Base-by-base conservation (phyloP, 805 yeast species). In the Pichia heedii region DNA sequence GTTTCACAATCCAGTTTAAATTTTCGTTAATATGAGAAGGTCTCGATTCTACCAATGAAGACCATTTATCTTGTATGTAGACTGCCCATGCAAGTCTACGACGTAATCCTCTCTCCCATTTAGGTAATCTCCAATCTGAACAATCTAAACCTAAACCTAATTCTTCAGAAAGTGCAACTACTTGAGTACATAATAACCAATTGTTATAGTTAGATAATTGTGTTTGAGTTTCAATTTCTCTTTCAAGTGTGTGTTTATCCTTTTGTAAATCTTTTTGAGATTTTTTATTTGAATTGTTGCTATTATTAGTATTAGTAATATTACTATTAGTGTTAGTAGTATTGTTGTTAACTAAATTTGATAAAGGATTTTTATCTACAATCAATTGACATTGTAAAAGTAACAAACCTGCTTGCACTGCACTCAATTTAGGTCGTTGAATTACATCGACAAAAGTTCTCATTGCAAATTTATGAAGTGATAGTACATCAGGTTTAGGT, bases 81-180 rank as follows among this genome's bases (percentile, higher is more conserved):
- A 88, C 93, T 0, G 97, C 97, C 97, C 98, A 90, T 1, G 97
- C 95, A 39, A 90, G 64, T 46, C 97, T 70, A 53, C 86, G 76
- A 41, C 98, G 71, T 39, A 90, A 65, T 6, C 95, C 94, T 40
- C 95, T 71, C 57, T 90, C 98, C 97, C 97, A 93, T 53, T 82
- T 81, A 0, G 97, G 97, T 30, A 90, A 65, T 54, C 84, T 80
- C 98, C 98, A 90, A 50, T 74, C 76, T 45, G 82, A 79, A 55
- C 97, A 89, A 56, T 89, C 90, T n/a, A 86, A 69, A 0, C 96
- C 95, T 11, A 90, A 67, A 0, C 97, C 97, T 16, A 90, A 67
- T 52, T 90, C 95, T 61, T 90, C 96, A 0, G 96, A 81, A 18
- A 89, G 63, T 0, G 95, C 83, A 6, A 86, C 89, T 20, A 90